Evolutionary conservation across 1,284 basidiomycete genomes (phyloP).

Genomic region (Ganoderma lingzhi): DNA sequence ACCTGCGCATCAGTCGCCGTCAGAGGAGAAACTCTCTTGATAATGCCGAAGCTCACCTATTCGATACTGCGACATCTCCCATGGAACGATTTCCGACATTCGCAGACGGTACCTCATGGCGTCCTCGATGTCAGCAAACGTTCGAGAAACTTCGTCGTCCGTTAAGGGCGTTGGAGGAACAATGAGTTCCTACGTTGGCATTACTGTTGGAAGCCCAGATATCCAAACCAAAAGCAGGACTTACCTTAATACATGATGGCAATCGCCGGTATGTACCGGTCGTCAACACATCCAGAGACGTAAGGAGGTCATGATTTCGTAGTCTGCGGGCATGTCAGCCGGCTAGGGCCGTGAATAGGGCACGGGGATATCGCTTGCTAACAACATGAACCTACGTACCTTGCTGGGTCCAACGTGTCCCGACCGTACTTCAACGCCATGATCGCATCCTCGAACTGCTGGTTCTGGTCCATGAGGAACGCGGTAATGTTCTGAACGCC

Average conservation of each 20-base stretch:
- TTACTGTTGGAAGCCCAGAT: not conserved
- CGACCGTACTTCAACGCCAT: slow-evolving; percentile 69
- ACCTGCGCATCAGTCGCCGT: slow-evolving; percentile 46
- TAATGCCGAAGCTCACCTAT: slow-evolving; percentile 59
- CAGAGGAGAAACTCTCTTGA: not conserved
- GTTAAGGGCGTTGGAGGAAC: slow-evolving; percentile 72
- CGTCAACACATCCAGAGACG: slow-evolving; percentile 86
- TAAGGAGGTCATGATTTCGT: slow-evolving; percentile 90
- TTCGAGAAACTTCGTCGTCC: slow-evolving; percentile 70
- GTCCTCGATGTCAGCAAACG: slow-evolving; percentile 77
- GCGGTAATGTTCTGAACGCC: slow-evolving; percentile 76
- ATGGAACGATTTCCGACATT: slow-evolving; percentile 75
- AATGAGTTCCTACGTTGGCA: slow-evolving; percentile 63
- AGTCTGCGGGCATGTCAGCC: slow-evolving; percentile 56
- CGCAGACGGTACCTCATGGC: slow-evolving; percentile 80
- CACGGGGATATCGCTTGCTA: slow-evolving; percentile 56
- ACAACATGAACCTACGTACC: slow-evolving; percentile 48
- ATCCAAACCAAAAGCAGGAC: not conserved
- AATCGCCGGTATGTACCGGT: slow-evolving; percentile 84
- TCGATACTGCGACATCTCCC: slow-evolving; percentile 76
- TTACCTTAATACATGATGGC: slow-evolving; percentile 80
- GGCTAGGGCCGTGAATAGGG: not conserved
- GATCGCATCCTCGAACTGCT: slow-evolving; percentile 81
- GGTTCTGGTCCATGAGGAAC: slow-evolving; percentile 85
- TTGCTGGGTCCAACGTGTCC: slow-evolving; percentile 71